Percentiles rank a stretch among this genome's conserved stretches.
Conservation (phyloP, 805 yeast genomes). For the Wickerhamiella shivajii region DNA sequence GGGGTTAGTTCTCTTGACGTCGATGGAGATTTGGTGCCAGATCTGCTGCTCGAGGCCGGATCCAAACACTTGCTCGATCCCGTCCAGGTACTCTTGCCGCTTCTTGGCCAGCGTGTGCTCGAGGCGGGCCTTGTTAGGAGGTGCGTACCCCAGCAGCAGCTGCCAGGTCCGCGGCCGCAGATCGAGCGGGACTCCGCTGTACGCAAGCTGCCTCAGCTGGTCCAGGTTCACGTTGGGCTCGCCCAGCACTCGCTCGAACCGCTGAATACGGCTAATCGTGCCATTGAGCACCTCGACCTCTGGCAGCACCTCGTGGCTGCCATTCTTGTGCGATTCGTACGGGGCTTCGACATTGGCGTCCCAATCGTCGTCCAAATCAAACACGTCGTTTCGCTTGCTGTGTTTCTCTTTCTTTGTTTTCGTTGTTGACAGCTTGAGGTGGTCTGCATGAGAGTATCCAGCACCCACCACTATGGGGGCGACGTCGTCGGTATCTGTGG, state of each 20-base stretch:
- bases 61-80: constrained; percentile 49
- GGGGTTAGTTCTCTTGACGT: constrained; percentile 89
- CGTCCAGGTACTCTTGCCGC: constrained; percentile 71
- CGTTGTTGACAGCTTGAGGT: constrained; percentile 5
- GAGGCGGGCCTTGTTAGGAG: constrained; percentile 70
- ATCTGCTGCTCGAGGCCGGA: constrained; percentile 57
- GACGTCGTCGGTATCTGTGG: constrained; percentile 13
- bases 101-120: constrained; percentile 56
- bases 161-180: constrained; percentile 83
- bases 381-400: constrained; percentile 24
- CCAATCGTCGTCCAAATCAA: constrained; percentile 86
- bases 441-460: constrained; percentile 39
- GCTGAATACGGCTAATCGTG: constrained; percentile 43
- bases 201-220: constrained; percentile 63
- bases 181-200: constrained; percentile 86
- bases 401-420: neutral
- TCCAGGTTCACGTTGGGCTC: constrained; percentile 44
- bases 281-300: constrained; percentile 46
- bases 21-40: constrained; percentile 93
- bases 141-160: constrained; percentile 73
- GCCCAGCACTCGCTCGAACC: constrained; percentile 49
- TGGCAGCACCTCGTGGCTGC: constrained; percentile 17
- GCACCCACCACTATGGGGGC: constrained; percentile 37
- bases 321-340: constrained; percentile 11
- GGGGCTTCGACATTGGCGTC: constrained; percentile 50